phyloP scores from a whole-genome alignment of 768 basidiomycete species.

The Lyophyllum shimeji region DNA sequence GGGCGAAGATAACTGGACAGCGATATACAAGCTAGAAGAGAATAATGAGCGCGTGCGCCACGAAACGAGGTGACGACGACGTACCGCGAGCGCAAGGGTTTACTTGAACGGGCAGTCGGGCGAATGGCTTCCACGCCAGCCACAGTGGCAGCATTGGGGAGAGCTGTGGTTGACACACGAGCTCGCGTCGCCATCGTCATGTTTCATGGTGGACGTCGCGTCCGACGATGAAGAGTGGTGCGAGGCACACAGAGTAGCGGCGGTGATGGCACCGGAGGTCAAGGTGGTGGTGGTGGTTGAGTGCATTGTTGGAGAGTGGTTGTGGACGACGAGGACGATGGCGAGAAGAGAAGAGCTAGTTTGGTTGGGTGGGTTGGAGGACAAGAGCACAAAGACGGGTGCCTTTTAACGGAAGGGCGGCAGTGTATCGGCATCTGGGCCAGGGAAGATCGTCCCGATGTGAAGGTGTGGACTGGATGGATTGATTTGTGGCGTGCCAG shows the following conservation, averaged over 20 bases:
- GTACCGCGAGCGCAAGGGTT: constrained; percentile 13
- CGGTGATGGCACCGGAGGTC: constrained; percentile 17
- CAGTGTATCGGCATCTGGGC: constrained; percentile 23
- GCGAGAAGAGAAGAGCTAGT: constrained; percentile 11
- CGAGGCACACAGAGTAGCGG: constrained; percentile 7
- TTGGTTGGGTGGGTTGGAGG: constrained; percentile 17
- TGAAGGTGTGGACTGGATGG: constrained; percentile 20
- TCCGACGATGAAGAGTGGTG: constrained; percentile 20
- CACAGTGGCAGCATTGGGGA: constrained; percentile 81
- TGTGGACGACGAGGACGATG: constrained; percentile 11
- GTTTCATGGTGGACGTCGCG: constrained; percentile 11
- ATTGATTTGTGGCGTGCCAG: constrained; percentile 29
- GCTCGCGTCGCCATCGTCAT: constrained; percentile 22
- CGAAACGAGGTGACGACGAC: constrained; percentile 3
- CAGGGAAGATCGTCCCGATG: constrained; percentile 25
- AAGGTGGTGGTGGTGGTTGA: constrained; percentile 17
- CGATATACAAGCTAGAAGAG: constrained; percentile 1
- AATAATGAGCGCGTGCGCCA: constrained; percentile 11
- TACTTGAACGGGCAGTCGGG: constrained; percentile 68
- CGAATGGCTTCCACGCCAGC: constrained; percentile 60
- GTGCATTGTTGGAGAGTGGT: constrained; percentile 22
- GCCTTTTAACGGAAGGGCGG: constrained; percentile 34
- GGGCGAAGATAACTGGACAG: constrained; percentile 14
- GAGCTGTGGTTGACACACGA: constrained; percentile 48
- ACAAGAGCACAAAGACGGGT: constrained; percentile 18